These are phyloP conservation scores for Parsonsia alboflavescens DNA, from an alignment of 257 asterid genomes.

Conservation along the genomic window DNA sequence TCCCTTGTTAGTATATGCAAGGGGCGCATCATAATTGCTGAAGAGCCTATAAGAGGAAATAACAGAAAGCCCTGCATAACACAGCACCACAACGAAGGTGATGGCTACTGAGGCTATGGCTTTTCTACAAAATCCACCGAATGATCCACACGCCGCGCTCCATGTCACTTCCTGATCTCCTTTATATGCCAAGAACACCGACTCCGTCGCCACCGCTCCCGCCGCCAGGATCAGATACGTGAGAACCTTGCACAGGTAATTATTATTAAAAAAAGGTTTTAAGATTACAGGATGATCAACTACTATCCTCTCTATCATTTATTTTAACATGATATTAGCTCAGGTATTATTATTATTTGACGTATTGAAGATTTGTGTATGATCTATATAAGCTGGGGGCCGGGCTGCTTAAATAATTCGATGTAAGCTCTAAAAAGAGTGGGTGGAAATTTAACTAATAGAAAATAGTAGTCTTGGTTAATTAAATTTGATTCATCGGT, in stretches of 20 bases:
- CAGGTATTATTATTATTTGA: too few species aligned
- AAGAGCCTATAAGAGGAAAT: constrained; percentile 76
- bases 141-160: constrained; percentile 68
- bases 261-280: too few species aligned
- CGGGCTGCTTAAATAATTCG: too few species aligned
- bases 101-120: constrained; percentile 61
- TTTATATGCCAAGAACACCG: constrained; percentile 70
- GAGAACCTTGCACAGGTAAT: constrained; percentile 39
- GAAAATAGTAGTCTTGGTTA: too few species aligned
- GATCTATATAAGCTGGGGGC: too few species aligned
- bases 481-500: too few species aligned
- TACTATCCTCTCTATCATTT: too few species aligned
- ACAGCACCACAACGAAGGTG: constrained; percentile 57
- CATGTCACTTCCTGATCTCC: constrained; percentile 62
- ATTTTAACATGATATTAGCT: too few species aligned
- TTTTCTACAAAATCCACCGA: constrained; percentile 61
- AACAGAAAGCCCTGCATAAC: constrained; percentile 63
- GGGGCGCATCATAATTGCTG: constrained; percentile 79
- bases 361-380: too few species aligned
- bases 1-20: constrained; percentile 38
- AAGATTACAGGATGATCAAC: too few species aligned
- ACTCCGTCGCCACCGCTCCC: constrained; percentile 64
- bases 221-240: constrained; percentile 75
- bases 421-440: too few species aligned
- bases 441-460: too few species aligned